Base-by-base conservation (phyloP, 169 alveolate species). In the Sarcocystis neurona region DNA sequence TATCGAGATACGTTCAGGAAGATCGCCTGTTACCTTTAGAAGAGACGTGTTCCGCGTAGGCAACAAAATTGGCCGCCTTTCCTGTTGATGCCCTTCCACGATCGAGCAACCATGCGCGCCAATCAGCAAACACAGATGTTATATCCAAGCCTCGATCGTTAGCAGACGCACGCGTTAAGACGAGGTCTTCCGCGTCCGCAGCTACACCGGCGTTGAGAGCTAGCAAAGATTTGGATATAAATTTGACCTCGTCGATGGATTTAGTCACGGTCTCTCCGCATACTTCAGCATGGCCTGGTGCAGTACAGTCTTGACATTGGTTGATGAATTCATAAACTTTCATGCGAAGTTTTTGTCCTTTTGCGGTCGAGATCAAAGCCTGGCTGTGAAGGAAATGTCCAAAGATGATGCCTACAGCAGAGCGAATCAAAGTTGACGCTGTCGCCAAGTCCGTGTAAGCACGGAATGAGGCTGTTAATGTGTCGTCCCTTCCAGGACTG, bases 261-360 rank as follows among this genome's bases (percentile, higher is more conserved):
- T 82, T 20, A 0, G 91, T 87, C 27, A 87, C 91, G 10, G 53
- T 56, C 48, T 60, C 78, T 15, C 91, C 91, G 41, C 91, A 87
- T 44, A 77, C 84, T n/a, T 87, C 87, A 0, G 68, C 37, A 44
- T 87, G 80, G 34, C 75, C 58, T 5, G 82, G 82, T 6, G 72
- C 87, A 0, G 44, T 58, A n/a, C 27, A 68, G 0, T 70, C 60
- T 44, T 87, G 80, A 60, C 91, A 87, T 6, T 56, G 41, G 44
- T 74, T 60, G 18, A 87, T 30, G 47, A 87, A 78, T 30, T 87
- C 91, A 43, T 56, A 85, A 20, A 87, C 56, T 2, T 58, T 87
- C 91, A 75, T 87, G 23, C 80, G 82, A 37, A 79, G 41, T 32
- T 48, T 39, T 37, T 87, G 75, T 3, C 78, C 84, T 56, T 87